Base-by-base conservation (phyloP, 2,329 filamentous ascomycete species). In the Apiospora sp. region DNA sequence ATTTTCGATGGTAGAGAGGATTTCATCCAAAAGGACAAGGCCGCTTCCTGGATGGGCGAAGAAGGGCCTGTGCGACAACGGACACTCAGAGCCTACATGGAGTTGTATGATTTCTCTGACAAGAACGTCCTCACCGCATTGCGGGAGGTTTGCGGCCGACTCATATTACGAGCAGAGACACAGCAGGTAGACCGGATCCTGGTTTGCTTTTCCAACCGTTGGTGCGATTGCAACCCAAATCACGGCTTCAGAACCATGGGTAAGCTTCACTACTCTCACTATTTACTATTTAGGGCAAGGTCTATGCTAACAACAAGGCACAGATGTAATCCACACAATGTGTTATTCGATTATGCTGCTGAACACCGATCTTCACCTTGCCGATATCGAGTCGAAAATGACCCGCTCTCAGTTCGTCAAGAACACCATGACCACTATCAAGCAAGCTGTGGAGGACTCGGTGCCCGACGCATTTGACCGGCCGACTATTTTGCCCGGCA, bases 361-460 rank as follows among this genome's bases (percentile, higher is more conserved):
- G 75, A 99, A 99, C 79, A 99, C 96, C 46, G 96, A 99, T 84
- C 86, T 99, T 72, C 96, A 99, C 79, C 83, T 98, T 79, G 96
- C 96, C 73, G 95, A 98, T 80, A 98, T 98, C 77, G 95, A 97
- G 74, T 91, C 93, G 78, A 97, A 97, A 85, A 99, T 99, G 96
- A 98, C 96, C 1, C 91, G 93, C 72, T 92, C 89, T 75, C 96
- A 98, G 79, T 99, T 98, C 79, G 90, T 99, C 80, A 97, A 97
- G 83, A 99, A 99, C 80, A 98, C 96, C 5, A 92, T 98, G 87
- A 93, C 93, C 0, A 98, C 96, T 0, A 93, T 99, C 74, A 91
- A 90, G 73, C 91, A 94, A 68, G 92, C 94, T 16, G 88, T 95
- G 13, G 86, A 88, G 51, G 94, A 97, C 77, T 90, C 92, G n/a